Evolutionary conservation across 139 green algal genomes (phyloP).

Genomic region (Bryopsis sp.): DNA sequence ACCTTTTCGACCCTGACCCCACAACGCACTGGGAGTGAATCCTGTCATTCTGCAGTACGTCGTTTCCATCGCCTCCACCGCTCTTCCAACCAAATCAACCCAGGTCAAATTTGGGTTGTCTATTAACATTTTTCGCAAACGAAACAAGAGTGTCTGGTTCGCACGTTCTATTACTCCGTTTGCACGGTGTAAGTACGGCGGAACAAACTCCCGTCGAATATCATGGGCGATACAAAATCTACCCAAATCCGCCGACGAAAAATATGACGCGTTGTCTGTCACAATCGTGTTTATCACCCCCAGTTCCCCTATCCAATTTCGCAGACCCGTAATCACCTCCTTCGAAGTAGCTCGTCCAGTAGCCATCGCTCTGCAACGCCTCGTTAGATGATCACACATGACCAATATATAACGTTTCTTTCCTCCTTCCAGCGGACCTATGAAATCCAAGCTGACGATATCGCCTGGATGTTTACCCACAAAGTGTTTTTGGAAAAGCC

Average conservation of each 20-base stretch:
- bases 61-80: not conserved
- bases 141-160: not conserved
- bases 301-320: not conserved
- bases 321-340: not conserved
- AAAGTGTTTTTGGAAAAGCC: not conserved
- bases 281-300: not conserved
- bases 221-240: not conserved
- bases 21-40: no score
- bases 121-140: not conserved
- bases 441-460: not conserved
- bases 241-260: not conserved
- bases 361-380: not conserved
- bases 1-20: no score
- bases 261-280: not conserved
- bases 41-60: not conserved
- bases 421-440: not conserved
- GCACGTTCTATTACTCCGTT: conserved; percentile 1
- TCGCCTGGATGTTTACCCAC: not conserved
- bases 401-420: conserved; percentile 1
- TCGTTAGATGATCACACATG: not conserved
- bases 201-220: not conserved
- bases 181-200: not conserved
- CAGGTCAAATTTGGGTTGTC: not conserved
- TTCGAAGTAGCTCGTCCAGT: not conserved
- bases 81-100: not conserved